Base-by-base conservation (phyloP, 2,329 filamentous ascomycete species). In the Fusarium aywerte region DNA sequence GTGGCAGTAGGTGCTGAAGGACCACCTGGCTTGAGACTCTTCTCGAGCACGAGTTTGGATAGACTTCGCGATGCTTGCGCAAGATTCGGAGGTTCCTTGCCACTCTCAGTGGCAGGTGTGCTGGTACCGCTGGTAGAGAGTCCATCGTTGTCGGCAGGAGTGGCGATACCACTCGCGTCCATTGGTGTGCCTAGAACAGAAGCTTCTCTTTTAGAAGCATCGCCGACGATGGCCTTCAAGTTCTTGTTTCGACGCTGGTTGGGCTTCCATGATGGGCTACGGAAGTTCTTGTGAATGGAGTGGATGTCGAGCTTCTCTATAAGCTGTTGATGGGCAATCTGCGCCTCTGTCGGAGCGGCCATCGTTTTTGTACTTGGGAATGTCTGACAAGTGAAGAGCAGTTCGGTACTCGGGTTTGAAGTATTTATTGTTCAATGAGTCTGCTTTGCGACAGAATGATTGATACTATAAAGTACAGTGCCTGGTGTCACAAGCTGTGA, bases 161-260 rank as follows among this genome's bases (percentile, higher is more conserved):
- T 96, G 8, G 87, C 92, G 52, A 88, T 85, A 69, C 93, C 93
- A 75, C 91, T 94, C 70, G 80, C 76, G 77, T 92, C 92, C 76
- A 92, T 90, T 0, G 92, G 85, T 2, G 87, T 97, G 16, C 91
- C 92, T 75, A 94, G 84, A 33, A 92, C 85, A 5, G 93, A 97
- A n/a, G 93, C 92, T 82, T 98, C 95, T 76, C 91, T 92, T 71
- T 93, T 90, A 21, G 92, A 88, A 13, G 91, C 92, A 74, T 99
- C 96, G 61, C 93, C 91, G 63, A 99, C 85, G 65, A 99, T 96
- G 73, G 97, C 92, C 80, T 98, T 98, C 80, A 98, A 90, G 79
- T 97, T 98, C 84, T 99, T 99, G 87, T 99, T 99, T 79, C 96
- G 92, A 50, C 96, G 93, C 79, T 94, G 91, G 69, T 95, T 93